Base-by-base conservation (phyloP, 257 asterid species). In the Parsonsia alboflavescens region DNA sequence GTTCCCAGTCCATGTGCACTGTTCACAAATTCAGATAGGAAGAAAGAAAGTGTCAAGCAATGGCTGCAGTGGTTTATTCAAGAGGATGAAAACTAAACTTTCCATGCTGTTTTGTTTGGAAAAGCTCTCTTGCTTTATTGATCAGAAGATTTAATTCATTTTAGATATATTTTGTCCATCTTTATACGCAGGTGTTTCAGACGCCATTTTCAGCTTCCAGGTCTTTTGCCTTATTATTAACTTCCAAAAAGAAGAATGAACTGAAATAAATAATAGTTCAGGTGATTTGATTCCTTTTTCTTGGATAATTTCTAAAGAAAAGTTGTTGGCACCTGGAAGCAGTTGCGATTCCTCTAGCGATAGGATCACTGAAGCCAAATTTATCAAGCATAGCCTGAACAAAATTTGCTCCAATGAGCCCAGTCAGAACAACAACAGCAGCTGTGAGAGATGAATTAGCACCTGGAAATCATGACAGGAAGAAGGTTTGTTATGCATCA, bases 1-100 rank as follows among this genome's bases (percentile, higher is more conserved):
- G 99, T 94, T 82, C 99, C 98, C 75, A 94, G 78, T 59, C 99
- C 99, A 66, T 94, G 99, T 6, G 99, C 99, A 79, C 99, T 94
- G 87, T 30, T 57, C 64, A 46, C 64, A 45, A 28, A 48, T 22
- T 2, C 12, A 36, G 15, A 63, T 4, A 33, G 13, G 21, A 28
- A 74, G 69, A 24, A 49, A 10, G 33, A 56, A 70, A 72, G 28
- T 15, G 41, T 10, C 13, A 71, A 3, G 33, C 26, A 73, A 24
- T 53, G 71, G 48, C 15, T 71, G 21, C 67, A 61, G 2, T 28
- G 42, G 6, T 22, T 57, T 57, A 57, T 15, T 22, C 64, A 10
- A 57, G 33, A 2, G 28, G 15, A 10, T 12, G 12, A 57, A n/a
- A n/a, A n/a, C n/a, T n/a, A n/a, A n/a, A 19, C 19, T 56, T 56